Evolutionary conservation across 768 basidiomycete genomes (phyloP).

Genomic region (Suillus occidentalis): DNA sequence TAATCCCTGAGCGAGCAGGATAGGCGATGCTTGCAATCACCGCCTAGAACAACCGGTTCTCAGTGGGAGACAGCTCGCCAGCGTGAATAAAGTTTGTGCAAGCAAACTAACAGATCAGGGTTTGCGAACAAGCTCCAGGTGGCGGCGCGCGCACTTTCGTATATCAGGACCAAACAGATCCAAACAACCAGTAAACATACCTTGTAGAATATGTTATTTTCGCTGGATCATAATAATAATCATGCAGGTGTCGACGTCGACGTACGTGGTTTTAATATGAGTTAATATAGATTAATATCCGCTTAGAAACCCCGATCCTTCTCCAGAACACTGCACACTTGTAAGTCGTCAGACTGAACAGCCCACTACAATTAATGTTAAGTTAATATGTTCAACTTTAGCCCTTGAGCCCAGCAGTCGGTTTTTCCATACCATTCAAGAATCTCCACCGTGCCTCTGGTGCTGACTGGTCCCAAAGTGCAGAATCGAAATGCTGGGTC

Average conservation of each 20-base stretch:
- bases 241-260: neutral
- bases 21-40: too few relatives aligned
- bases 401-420: neutral
- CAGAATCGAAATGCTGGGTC: neutral
- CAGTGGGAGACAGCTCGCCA: neutral
- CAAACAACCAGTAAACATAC: neutral
- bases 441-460: neutral
- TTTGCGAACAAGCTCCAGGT: neutral
- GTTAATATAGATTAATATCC: constrained; percentile 2
- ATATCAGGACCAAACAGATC: neutral
- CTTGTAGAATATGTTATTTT: neutral
- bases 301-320: neutral
- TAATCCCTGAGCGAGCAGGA: too few relatives aligned
- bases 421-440: neutral
- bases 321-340: neutral
- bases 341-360: neutral
- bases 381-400: neutral
- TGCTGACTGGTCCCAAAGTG: neutral
- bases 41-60: neutral
- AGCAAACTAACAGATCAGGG: neutral
- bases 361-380: neutral
- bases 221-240: neutral
- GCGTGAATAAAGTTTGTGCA: neutral
- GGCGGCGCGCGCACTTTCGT: too few relatives aligned
- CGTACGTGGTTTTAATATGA: neutral